phyloP scores from a whole-genome alignment of 345 rosid genomes.

The Pistacia integerrima region DNA sequence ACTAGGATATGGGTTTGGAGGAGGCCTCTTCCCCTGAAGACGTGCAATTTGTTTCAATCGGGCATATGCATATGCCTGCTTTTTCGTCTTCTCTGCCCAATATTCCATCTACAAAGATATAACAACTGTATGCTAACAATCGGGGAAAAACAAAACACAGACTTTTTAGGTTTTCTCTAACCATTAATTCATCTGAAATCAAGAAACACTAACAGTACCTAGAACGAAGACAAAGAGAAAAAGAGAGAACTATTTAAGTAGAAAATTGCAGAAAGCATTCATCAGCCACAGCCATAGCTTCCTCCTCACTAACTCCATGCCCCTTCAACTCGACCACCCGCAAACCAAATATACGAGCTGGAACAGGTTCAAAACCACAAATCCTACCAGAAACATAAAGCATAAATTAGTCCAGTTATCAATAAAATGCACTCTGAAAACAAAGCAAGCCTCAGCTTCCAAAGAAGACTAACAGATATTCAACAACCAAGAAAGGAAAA shows the following conservation, averaged over 20 bases:
- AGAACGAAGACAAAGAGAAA: not conserved
- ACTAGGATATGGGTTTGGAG: constrained; percentile 79
- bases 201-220: not conserved
- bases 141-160: not conserved
- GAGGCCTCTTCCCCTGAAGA: constrained; percentile 68
- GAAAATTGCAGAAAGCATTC: constrained; percentile 40
- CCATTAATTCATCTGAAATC: not conserved
- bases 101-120: constrained; percentile 62
- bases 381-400: constrained; percentile 46
- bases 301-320: constrained; percentile 70
- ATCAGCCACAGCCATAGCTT: constrained; percentile 79
- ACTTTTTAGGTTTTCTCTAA: not conserved
- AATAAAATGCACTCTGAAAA: not conserved
- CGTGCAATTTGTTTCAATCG: constrained; percentile 64
- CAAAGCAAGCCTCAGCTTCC: not conserved
- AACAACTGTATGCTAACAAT: not conserved
- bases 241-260: not conserved
- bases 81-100: constrained; percentile 58
- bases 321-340: constrained; percentile 81
- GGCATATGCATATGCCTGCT: constrained; percentile 67
- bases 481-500: not conserved
- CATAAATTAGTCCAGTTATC: constrained; percentile 14
- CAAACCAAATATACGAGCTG: constrained; percentile 69
- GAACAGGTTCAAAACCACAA: constrained; percentile 63
- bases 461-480: not conserved